Conservation (phyloP, 2,329 filamentous ascomycete species). For the Trichoderma sp. region DNA sequence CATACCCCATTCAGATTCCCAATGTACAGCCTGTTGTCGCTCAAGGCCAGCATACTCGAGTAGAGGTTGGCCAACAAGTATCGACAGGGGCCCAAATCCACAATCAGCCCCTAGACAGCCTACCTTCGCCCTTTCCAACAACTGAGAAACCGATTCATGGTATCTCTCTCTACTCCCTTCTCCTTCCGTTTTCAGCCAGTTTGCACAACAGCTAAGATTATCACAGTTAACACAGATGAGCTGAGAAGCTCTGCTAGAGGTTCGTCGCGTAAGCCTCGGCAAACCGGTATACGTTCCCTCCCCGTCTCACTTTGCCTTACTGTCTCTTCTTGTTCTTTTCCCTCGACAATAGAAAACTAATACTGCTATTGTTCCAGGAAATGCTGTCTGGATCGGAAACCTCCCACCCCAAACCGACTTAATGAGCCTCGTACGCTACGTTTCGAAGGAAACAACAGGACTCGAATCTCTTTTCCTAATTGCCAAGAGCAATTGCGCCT, state of each 20-base stretch:
- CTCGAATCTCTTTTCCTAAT: conserved; percentile 92
- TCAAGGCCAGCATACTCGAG: conserved; percentile 35
- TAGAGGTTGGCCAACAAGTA: conserved; percentile 27
- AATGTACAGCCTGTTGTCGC: conserved; percentile 34
- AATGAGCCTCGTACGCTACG: conserved; percentile 83
- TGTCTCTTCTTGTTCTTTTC: not conserved
- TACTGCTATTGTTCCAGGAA: conserved; percentile 47
- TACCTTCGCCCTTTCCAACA: not conserved
- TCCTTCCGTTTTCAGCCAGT: not conserved
- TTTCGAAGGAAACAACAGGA: conserved; percentile 72
- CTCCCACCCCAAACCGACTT: conserved; percentile 79
- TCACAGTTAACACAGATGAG: not conserved
- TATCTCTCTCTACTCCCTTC: not conserved
- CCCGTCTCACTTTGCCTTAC: not conserved
- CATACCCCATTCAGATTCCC: conserved; percentile 36
- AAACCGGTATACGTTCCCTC: conserved; percentile 51
- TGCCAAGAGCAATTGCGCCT: conserved; percentile 95
- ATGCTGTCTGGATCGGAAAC: conserved; percentile 95
- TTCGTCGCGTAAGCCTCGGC: conserved; percentile 45
- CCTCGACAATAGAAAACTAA: not conserved
- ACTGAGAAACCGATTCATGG: not conserved
- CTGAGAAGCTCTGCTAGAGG: conserved; percentile 30
- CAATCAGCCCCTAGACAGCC: not conserved
- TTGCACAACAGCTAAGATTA: not conserved
- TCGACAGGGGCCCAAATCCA: conserved; percentile 20